phyloP scores from a whole-genome alignment of 805 yeast species.

The Clavispora santaluciae region DNA sequence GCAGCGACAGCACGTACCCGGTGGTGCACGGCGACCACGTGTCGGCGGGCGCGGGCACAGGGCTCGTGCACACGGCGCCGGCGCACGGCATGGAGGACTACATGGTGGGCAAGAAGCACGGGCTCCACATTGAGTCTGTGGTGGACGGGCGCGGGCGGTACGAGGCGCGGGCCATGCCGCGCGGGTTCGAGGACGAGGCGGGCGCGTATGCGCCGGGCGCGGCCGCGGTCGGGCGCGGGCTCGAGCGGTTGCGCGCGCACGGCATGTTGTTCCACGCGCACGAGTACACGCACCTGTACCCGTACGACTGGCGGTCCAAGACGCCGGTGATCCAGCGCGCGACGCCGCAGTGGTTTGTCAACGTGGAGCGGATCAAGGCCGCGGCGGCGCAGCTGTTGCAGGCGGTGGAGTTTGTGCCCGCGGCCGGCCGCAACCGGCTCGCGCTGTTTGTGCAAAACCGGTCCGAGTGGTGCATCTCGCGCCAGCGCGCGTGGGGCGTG shows the following conservation, averaged over 20 bases:
- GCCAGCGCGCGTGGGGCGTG: conserved; percentile 97
- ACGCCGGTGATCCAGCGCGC: conserved; percentile 92
- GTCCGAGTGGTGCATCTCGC: conserved; percentile 95
- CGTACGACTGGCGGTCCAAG: conserved; percentile 96
- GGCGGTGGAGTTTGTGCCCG: conserved; percentile 68
- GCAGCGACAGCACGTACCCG: conserved; percentile 40
- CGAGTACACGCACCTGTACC: conserved; percentile 75
- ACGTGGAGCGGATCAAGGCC: conserved; percentile 68
- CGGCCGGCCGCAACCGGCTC: conserved; percentile 65
- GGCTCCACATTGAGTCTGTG: conserved; percentile 63
- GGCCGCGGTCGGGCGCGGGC: conserved; percentile 25
- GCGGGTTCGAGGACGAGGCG: conserved; percentile 29
- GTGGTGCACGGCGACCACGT: conserved; percentile 80
- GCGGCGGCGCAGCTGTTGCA: conserved; percentile 56
- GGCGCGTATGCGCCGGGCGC: conserved; percentile 12
- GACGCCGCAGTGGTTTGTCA: conserved; percentile 96
- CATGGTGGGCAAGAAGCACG: conserved; percentile 54
- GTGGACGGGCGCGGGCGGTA: conserved; percentile 75
- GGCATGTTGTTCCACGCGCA: conserved; percentile 48
- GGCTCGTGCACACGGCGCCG: conserved; percentile 95
- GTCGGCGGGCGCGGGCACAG: conserved; percentile 79
- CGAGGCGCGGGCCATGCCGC: conserved; percentile 44
- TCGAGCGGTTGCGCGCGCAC: conserved; percentile 35
- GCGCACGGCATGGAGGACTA: conserved; percentile 98
- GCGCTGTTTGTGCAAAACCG: conserved; percentile 68